A percentile compares a stretch with the other conserved stretches of the same genome.
Evolutionary conservation across 129 eudicot species (phyloP).

Genomic region (Escallonia rubra): DNA sequence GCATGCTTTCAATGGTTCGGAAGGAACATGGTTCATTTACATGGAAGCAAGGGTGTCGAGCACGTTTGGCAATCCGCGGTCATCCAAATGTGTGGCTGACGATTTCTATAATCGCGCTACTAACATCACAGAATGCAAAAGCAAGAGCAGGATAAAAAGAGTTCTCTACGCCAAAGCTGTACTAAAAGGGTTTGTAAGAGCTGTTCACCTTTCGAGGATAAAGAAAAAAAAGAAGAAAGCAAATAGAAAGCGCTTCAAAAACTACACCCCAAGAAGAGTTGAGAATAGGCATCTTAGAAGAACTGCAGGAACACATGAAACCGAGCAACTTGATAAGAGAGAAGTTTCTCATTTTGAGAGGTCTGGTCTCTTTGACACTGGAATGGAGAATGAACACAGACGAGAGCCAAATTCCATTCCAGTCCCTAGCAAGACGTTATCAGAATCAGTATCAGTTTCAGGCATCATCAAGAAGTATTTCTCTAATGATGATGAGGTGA

Average conservation of each 20-base stretch:
- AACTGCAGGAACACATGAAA: no score
- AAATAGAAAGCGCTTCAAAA: neutral
- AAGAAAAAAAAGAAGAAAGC: constrained; percentile 1
- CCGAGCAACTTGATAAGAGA: no score
- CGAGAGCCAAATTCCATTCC: constrained; percentile 5
- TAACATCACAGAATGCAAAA: constrained; percentile 11
- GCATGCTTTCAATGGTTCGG: constrained; percentile 42
- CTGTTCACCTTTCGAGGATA: constrained; percentile 10
- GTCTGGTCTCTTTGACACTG: neutral
- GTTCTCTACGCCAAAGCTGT: constrained; percentile 10
- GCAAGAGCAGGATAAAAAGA: constrained; percentile 19
- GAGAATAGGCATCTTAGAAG: neutral
- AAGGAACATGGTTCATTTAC: constrained; percentile 41
- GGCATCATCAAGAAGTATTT: constrained; percentile 73
- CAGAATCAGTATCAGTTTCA: constrained; percentile 47
- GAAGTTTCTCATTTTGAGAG: neutral
- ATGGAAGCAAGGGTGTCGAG: constrained; percentile 18
- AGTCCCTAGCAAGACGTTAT: constrained; percentile 17
- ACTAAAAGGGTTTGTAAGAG: neutral
- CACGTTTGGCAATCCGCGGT: neutral
- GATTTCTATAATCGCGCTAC: neutral
- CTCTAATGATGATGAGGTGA: constrained; percentile 39
- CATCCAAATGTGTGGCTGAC: constrained; percentile 6
- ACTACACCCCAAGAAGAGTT: constrained; percentile 7
- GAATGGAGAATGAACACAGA: neutral